Base-by-base conservation (phyloP, 257 asterid genomes). In the Scutellaria barbata region DNA sequence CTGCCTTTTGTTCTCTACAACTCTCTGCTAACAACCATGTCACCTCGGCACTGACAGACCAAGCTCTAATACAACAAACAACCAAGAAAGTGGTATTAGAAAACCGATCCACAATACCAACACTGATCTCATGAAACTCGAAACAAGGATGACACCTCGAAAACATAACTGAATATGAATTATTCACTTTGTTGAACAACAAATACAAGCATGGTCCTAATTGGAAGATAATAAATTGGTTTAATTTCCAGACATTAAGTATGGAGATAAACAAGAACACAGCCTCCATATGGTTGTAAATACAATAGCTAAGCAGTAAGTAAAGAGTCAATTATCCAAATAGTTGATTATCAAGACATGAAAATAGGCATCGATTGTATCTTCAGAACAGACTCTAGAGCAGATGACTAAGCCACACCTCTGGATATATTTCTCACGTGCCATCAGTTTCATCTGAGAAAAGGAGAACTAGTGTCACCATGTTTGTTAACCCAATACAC, bases 41-140 rank as follows among this genome's bases (percentile, higher is more conserved):
- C 96, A 90, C 97, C 97, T 92, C 43, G 98, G 97, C 48, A 87
- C 95, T 0, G 98, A 92, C 50, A 81, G 76, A 63, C 98, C 96
- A 71, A 90, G 79, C 96, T 90, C 98, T 92, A 84, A 66, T 75
- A 72, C 75, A 77, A 84, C 80, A 78, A 83, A 75, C 74, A 84
- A 81, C 81, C 62, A 77, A 46, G 42, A 70, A 80, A 53, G 25
- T 11, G 1, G 43, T 48, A 83, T 90, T 81, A 90, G 91, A 74
- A 69, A 79, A 70, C 72, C 17, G 59, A 45, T 14, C 39, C 43
- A 30, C 35, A 30, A 30, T 30, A 4, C 35, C 35, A 30, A 30
- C 35, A 30, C 35, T 30, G 25, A 54, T 73, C 48, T 53, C 14
- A 13, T 42, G 60, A 53, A 45, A 17, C 37, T 63, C 63, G 43